Percentiles rank a stretch among this genome's conserved stretches.
Evolutionary conservation across 257 asterid species (phyloP).

Genomic region (Nicotiana undulata): DNA sequence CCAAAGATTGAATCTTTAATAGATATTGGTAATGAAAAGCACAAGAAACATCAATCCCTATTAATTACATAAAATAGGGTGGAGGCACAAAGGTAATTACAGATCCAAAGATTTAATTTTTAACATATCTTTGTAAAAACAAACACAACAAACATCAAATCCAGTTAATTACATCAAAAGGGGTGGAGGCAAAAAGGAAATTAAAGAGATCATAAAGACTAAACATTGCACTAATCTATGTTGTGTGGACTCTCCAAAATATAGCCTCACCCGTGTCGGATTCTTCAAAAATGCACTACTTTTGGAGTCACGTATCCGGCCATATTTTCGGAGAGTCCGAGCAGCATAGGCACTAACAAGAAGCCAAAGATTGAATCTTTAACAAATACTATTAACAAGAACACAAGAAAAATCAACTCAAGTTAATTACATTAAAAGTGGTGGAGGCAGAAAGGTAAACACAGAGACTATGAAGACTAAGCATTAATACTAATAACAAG

Average conservation of each 20-base stretch:
- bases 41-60: too few species aligned
- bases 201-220: not conserved
- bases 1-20: too few species aligned
- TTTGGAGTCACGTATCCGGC: too few species aligned
- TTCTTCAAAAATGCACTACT: too few species aligned
- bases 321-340: too few species aligned
- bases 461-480: not conserved
- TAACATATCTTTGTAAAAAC: not conserved
- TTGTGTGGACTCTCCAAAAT: too few species aligned
- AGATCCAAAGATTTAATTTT: not conserved
- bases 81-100: not conserved
- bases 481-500: not conserved
- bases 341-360: too few species aligned
- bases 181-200: not conserved
- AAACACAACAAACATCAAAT: not conserved
- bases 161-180: not conserved
- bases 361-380: not conserved
- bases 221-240: not conserved
- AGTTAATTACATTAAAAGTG: not conserved
- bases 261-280: too few species aligned
- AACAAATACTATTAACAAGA: not conserved
- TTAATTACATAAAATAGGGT: not conserved
- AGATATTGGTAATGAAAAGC: too few species aligned
- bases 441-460: not conserved
- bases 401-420: not conserved